Evolutionary conservation across 2,329 filamentous ascomycete genomes (phyloP), one percentile per base, ranked within the genome.

Genomic region (Pseudogymnoascus sp.): DNA sequence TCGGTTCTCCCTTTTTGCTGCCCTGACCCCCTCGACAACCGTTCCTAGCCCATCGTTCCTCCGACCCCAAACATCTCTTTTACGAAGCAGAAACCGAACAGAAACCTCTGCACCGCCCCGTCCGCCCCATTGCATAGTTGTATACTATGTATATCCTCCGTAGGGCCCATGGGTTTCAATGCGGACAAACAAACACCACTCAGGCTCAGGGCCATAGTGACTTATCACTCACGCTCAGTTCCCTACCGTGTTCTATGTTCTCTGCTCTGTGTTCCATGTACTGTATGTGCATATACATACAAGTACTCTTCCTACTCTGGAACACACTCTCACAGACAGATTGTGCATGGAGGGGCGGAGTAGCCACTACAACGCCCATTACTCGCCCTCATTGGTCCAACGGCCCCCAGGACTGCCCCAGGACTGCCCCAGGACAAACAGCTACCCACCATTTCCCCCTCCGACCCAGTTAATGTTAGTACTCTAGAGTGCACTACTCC

Each of bases 401-500:
- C 23, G 23, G 23, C 23, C 23, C 23, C 23, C 6, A 26, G 23
- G 23, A 26, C 23, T 26, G 23, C 23, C 23, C 23, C 23, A 26
- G 2, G 7, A 31, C 1, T 17, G 26, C n/a, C n/a, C 26, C 2
- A 31, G 29, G 9, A 56, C 50, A 56, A 33, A 56, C 50, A 56
- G 50, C 50, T 56, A 33, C 50, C 50, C 50, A 33, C 50, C 50
- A 19, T 53, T 56, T 56, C 50, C 44, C 50, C 50, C 50, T 56
- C 29, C 50, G 50, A 56, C 50, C 50, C 50, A 56, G 50, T 56
- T 56, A 56, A 56, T 56, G 50, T 56, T 56, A 56, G 50, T 56
- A 56, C 46, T 33, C 50, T 33, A 56, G 29, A 33, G 7, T 19
- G n/a, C 50, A 56, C 26, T 53, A 53, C 26, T 31, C 26, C 15